Conservation (phyloP, 495 filamentous ascomycete genomes). For the Elaphomyces granulatus region DNA sequence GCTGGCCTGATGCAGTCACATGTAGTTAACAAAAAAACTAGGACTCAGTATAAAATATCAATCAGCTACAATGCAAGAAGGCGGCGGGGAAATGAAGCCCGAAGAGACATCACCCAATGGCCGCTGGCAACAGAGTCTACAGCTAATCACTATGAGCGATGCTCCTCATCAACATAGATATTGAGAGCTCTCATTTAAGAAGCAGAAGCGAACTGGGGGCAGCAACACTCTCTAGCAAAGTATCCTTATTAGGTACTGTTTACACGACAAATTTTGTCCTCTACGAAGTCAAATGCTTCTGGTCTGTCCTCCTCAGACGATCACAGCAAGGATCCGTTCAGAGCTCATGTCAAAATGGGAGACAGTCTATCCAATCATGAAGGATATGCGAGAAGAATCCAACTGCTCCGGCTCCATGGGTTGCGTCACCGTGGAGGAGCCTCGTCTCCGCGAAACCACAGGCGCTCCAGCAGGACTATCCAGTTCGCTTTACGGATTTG, state of each 20-base stretch:
- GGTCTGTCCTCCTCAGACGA: constrained; percentile 47
- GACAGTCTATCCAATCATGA: constrained; percentile 60
- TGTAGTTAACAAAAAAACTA: too few relatives aligned
- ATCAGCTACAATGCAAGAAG: constrained; percentile 46
- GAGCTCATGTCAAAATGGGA: constrained; percentile 74
- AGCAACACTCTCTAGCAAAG: constrained; percentile 4
- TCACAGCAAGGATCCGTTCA: constrained; percentile 40
- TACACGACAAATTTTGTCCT: too few relatives aligned
- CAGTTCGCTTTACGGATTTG: too few relatives aligned
- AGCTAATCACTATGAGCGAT: too few relatives aligned
- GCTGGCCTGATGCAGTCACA: too few relatives aligned
- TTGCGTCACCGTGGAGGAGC: constrained; percentile 55
- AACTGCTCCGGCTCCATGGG: constrained; percentile 90
- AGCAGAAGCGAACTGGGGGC: constrained; percentile 32
- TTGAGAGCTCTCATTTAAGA: constrained; percentile 39
- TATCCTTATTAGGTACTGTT: constrained; percentile 7
- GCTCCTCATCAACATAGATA: constrained; percentile 32
- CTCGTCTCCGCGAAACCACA: constrained; percentile 37
- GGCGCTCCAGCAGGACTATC: constrained; percentile 10
- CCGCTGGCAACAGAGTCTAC: too few relatives aligned
- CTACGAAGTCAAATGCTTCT: constrained; percentile 15
- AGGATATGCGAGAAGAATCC: constrained; percentile 62
- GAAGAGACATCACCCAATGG: constrained; percentile 27
- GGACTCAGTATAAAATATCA: too few relatives aligned
- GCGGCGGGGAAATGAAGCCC: constrained; percentile 37